Base-by-base conservation (phyloP, 352 stramenopile species). In the Globisporangium nagaii region DNA sequence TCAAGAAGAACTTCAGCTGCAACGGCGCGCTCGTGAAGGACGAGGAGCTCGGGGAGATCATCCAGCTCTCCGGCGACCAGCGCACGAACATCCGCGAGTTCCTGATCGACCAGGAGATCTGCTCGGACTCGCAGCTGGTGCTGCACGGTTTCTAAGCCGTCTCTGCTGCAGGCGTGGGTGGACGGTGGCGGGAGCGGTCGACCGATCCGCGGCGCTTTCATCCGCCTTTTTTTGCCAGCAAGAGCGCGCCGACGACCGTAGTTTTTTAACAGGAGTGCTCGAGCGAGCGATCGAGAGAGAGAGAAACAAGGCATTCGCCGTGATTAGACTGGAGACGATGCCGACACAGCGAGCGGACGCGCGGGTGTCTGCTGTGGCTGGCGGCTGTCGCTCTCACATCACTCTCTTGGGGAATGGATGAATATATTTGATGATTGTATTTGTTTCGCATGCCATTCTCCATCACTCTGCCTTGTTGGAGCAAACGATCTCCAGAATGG, bases 1-100 rank as follows among this genome's bases (percentile, higher is more conserved):
- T 99, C 71, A 99, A 99, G 88, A 99, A 99, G 84, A 99, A 98
- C 77, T 99, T 99, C 70, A 98, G 88, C 70, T 99, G 97, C 82
- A 99, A 99, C 81, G 97, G 97, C 53, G 96, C 96, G 52, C 95
- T 99, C 35, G 95, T 98, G 48, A 98, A 98, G 65, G 96, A 99
- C 73, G 87, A 98, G 50, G 96, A 99, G 63, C 74, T 95, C 30
- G 90, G 95, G 49, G 96, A 99, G 70, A 97, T 99, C 65, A 98
- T 99, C 73, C 97, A 99, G 75, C 84, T 99, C 32, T 98, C 93
- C 46, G 97, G 97, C 53, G 97, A 99, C 83, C 97, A 99, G 79
- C 81, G 97, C 70, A 98, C 94, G 44, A 99, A 99, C 82, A 97
- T 99, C 37, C 97, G 97, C 69, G 87, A 98, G 62, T 99, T 99